Percentiles rank a stretch among this genome's conserved stretches.
These are phyloP conservation scores for Fomitopsis betulina DNA, from an alignment of 1,284 basidiomycete genomes.

Conservation along the genomic window DNA sequence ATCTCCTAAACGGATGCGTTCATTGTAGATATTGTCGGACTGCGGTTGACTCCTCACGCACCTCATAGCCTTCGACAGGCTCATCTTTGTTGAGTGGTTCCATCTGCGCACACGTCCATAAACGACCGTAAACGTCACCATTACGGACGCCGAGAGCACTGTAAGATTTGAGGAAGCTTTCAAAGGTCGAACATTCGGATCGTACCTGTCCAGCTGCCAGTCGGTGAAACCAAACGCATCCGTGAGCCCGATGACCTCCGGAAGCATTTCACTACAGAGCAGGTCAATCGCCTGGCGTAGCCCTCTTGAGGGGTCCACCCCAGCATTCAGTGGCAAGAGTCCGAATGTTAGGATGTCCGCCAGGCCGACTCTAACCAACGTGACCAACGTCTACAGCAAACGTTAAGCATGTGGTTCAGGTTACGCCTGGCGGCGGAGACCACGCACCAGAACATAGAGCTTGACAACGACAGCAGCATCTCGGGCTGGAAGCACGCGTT, in stretches of 20 bases:
- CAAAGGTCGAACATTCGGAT: not conserved
- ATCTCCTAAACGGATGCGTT: slow-evolving; percentile 30
- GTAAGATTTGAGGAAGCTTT: not conserved
- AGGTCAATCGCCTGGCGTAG: slow-evolving; percentile 52
- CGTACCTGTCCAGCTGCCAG: slow-evolving; percentile 73
- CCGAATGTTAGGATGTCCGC: slow-evolving; percentile 56
- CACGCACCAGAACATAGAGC: slow-evolving; percentile 46
- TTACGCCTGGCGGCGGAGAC: not conserved
- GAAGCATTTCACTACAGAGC: slow-evolving; percentile 50
- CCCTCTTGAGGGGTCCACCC: slow-evolving; percentile 41
- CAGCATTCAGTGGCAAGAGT: slow-evolving; percentile 30
- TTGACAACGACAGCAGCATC: slow-evolving; percentile 35
- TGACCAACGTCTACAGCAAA: slow-evolving; percentile 38
- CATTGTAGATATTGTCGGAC: too few relatives aligned
- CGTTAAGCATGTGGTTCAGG: not conserved
- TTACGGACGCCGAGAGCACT: slow-evolving; percentile 63
- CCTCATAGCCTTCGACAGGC: slow-evolving; percentile 51
- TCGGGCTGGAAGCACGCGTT: slow-evolving; percentile 19
- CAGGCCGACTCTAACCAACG: slow-evolving; percentile 49
- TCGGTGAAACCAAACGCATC: slow-evolving; percentile 78
- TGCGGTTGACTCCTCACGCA: slow-evolving; percentile 14
- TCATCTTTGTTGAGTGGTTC: slow-evolving; percentile 62
- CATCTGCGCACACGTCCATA: slow-evolving; percentile 59
- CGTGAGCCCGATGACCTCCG: slow-evolving; percentile 64
- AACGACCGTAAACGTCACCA: slow-evolving; percentile 64